phyloP scores from a whole-genome alignment of 2,329 filamentous ascomycete species.

The Teratosphaeria zuluensis region DNA sequence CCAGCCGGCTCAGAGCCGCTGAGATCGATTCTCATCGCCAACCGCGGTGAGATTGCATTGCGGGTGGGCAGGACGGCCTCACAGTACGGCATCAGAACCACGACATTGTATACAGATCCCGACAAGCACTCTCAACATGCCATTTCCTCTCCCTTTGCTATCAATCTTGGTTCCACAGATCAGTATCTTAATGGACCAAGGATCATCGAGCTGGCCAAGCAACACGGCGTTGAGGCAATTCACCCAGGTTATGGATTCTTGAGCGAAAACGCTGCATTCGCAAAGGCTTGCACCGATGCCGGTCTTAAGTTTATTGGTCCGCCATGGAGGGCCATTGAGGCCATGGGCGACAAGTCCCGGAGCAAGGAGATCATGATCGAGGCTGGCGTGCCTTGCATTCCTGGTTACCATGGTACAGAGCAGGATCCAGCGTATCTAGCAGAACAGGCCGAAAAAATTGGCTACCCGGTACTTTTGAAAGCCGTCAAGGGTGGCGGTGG shows the following conservation, averaged over 20 bases:
- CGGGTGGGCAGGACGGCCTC: slow-evolving; percentile 83
- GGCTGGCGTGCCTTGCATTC: slow-evolving; percentile 92
- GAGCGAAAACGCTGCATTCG: slow-evolving; percentile 88
- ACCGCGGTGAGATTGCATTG: slow-evolving; percentile 92
- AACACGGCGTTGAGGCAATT: slow-evolving; percentile 78
- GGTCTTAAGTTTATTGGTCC: slow-evolving; percentile 93
- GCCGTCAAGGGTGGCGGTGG: slow-evolving; percentile 56
- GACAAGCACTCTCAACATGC: slow-evolving; percentile 85
- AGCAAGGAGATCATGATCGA: slow-evolving; percentile 95
- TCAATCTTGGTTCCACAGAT: slow-evolving; percentile 72
- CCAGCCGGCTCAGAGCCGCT: slow-evolving; percentile 15
- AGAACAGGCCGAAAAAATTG: slow-evolving; percentile 62
- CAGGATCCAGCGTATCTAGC: slow-evolving; percentile 58
- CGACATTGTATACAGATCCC: slow-evolving; percentile 88
- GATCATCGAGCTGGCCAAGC: slow-evolving; percentile 80
- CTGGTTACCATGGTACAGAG: slow-evolving; percentile 83
- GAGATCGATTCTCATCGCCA: slow-evolving; percentile 80
- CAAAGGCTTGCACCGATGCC: slow-evolving; percentile 75
- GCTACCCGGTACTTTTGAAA: slow-evolving; percentile 56
- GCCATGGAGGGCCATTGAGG: slow-evolving; percentile 62
- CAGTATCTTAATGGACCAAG: slow-evolving; percentile 89
- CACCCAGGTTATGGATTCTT: slow-evolving; percentile 94
- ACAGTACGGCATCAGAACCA: slow-evolving; percentile 81
- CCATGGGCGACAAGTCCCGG: slow-evolving; percentile 84
- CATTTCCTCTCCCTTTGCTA: slow-evolving; percentile 68